Conservation (phyloP, 768 basidiomycete species). For the Agaricus blazei region DNA sequence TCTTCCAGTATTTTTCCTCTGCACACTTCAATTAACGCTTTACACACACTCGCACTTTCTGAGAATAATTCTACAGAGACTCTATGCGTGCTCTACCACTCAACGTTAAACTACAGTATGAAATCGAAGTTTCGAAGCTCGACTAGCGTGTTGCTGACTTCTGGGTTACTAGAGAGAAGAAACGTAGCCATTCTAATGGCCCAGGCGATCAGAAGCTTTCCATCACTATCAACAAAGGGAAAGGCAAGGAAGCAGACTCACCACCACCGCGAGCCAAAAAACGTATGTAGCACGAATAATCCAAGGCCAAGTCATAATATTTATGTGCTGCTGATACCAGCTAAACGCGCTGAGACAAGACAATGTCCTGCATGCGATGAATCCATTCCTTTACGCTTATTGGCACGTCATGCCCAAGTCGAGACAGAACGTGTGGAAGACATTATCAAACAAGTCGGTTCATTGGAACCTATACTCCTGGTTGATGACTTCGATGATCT, state of each 20-base stretch:
- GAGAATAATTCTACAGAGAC: neutral
- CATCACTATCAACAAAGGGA: conserved; percentile 7
- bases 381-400: conserved; percentile 65
- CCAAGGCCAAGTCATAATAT: neutral
- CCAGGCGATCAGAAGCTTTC: neutral
- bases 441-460: conserved; percentile 60
- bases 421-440: conserved; percentile 67
- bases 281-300: neutral
- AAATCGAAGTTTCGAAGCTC: neutral
- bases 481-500: conserved; percentile 42
- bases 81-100: conserved; percentile 4
- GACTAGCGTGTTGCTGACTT: neutral
- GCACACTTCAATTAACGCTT: neutral
- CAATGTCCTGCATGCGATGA: conserved; percentile 74
- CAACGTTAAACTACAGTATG: conserved; percentile 2
- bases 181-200: neutral
- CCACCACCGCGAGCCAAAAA: conserved; percentile 2
- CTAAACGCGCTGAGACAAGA: conserved; percentile 69
- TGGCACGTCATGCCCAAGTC: conserved; percentile 56
- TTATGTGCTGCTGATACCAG: conserved; percentile 24
- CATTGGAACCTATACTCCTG: conserved; percentile 43
- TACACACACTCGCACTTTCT: neutral
- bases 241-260: neutral
- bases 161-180: neutral
- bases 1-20: neutral